Conservation (phyloP, 2,329 filamentous ascomycete genomes). For the Camptophora hylomeconis region DNA sequence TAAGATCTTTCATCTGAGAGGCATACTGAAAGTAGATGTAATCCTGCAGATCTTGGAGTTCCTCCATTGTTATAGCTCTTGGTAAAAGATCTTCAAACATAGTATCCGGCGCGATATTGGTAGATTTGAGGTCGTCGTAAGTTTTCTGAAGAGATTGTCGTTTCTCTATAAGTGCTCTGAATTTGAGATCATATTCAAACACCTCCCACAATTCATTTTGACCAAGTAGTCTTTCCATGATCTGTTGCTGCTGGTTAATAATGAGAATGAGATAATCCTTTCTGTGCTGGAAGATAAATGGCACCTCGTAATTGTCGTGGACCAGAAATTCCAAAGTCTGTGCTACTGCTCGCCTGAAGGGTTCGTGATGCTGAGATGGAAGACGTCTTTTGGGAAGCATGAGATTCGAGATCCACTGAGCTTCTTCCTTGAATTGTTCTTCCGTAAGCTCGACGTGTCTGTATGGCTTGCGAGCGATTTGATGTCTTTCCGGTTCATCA, state of each 20-base stretch:
- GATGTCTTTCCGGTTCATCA: constrained; percentile 89
- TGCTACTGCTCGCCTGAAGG: constrained; percentile 76
- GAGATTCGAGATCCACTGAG: constrained; percentile 79
- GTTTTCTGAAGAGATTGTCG: constrained; percentile 71
- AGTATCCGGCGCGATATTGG: constrained; percentile 55
- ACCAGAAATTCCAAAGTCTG: constrained; percentile 95
- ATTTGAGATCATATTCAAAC: constrained; percentile 88
- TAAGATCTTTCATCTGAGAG: constrained; percentile 67
- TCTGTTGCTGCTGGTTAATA: constrained; percentile 53
- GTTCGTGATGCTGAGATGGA: constrained; percentile 56
- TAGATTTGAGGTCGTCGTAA: constrained; percentile 57
- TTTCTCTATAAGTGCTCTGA: constrained; percentile 83
- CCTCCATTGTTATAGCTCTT: constrained; percentile 74
- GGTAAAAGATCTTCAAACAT: constrained; percentile 74
- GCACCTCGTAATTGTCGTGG: constrained; percentile 85
- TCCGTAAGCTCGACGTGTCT: constrained; percentile 66
- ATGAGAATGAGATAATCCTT: constrained; percentile 95
- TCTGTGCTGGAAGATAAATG: constrained; percentile 94
- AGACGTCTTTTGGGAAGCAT: constrained; percentile 80
- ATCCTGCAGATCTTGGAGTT: constrained; percentile 91
- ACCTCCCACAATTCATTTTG: constrained; percentile 94
- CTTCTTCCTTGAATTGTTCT: constrained; percentile 82
- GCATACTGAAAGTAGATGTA: constrained; percentile 93
- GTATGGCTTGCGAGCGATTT: constrained; percentile 81
- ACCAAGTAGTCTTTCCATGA: constrained; percentile 67